Conservation (phyloP, 2,329 filamentous ascomycete genomes). For the Clonostachys sp. region DNA sequence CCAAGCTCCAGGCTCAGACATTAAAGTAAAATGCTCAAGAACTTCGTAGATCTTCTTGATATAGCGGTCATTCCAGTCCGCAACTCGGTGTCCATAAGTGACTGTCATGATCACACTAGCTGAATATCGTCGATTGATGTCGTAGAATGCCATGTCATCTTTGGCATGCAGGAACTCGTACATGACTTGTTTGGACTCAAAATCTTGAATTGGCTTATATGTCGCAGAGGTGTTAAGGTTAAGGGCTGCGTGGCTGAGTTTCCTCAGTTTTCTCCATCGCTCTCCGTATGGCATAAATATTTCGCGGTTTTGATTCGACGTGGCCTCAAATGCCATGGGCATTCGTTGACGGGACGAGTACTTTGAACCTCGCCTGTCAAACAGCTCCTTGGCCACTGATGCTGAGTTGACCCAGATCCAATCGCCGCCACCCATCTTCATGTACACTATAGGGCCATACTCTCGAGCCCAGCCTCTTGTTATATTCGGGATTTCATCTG, state of each 20-base stretch:
- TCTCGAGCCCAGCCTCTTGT: not conserved
- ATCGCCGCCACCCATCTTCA: not conserved
- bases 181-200: not conserved
- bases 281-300: conserved; percentile 6
- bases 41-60: no score
- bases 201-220: not conserved
- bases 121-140: no score
- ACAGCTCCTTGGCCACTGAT: conserved; percentile 40
- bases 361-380: conserved; percentile 42
- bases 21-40: no score
- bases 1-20: no score
- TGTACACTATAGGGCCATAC: not conserved
- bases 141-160: no score
- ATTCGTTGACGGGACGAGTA: conserved; percentile 37
- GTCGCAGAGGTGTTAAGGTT: not conserved
- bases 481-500: no score
- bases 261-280: conserved; percentile 6
- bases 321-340: no score
- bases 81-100: no score
- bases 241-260: not conserved
- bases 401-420: not conserved
- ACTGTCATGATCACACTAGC: no score
- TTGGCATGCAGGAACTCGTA: no score
- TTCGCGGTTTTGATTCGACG: no score
- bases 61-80: no score